Conservation (phyloP, 768 basidiomycete species). For the Lactarius pseudohatsudake region DNA sequence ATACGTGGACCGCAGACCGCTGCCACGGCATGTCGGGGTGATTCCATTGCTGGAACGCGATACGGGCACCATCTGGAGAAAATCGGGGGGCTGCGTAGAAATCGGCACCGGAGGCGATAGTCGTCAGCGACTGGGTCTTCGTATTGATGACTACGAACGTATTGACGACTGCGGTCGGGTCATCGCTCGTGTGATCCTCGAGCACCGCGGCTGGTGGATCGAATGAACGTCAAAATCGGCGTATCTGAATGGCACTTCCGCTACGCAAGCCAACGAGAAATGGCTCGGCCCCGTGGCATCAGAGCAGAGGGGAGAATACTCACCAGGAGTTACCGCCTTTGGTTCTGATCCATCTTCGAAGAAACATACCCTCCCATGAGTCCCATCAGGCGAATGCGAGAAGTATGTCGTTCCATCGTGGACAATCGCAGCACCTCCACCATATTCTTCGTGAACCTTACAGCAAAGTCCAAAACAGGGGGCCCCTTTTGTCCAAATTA, state of each 20-base stretch:
- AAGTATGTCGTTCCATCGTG: conserved; percentile 55
- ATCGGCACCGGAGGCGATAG: conserved; percentile 59
- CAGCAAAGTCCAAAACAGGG: too few species aligned
- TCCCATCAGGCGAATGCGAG: conserved; percentile 52
- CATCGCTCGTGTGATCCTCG: conserved; percentile 66
- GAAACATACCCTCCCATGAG: conserved; percentile 59
- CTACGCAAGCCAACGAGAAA: background rate
- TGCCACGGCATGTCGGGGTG: conserved; percentile 78
- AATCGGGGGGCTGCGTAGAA: conserved; percentile 68
- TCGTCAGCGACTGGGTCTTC: conserved; percentile 41
- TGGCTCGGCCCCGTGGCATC: background rate
- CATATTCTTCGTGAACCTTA: conserved; percentile 70
- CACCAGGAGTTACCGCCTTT: conserved; percentile 63
- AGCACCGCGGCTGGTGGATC: conserved; percentile 48
- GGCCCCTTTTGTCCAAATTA: too few species aligned
- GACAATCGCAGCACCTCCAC: conserved; percentile 60
- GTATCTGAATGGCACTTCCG: conserved; percentile 55
- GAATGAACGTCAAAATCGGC: conserved; percentile 65
- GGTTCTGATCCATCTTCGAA: conserved; percentile 36
- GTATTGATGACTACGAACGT: conserved; percentile 58
- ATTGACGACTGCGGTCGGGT: conserved; percentile 53
- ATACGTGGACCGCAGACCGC: conserved; percentile 55
- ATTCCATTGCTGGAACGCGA: conserved; percentile 68
- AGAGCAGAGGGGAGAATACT: conserved; percentile 10
- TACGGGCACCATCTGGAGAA: conserved; percentile 54